Percentiles rank a stretch among this genome's conserved stretches.
phyloP scores from a whole-genome alignment of 2,329 filamentous ascomycete genomes.

The Claviceps africana region DNA sequence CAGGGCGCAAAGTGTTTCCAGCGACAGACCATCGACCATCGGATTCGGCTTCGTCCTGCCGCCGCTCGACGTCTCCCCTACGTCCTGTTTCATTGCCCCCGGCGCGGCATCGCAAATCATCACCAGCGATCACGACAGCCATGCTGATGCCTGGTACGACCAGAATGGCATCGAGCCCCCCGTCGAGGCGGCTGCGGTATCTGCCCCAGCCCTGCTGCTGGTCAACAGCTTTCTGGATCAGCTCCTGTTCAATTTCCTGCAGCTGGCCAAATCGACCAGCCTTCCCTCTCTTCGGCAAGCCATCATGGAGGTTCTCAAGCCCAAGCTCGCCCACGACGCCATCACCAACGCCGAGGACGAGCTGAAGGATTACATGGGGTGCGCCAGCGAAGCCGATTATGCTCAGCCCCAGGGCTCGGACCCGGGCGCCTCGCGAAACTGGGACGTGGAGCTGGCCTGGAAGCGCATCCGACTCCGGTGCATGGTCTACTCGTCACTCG shows the following conservation, averaged over 20 bases:
- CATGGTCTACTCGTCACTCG: constrained; percentile 96
- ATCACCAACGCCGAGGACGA: constrained; percentile 76
- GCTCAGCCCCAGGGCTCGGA: constrained; percentile 38
- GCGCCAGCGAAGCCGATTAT: constrained; percentile 59
- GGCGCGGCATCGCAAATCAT: constrained; percentile 85
- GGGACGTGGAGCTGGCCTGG: constrained; percentile 89
- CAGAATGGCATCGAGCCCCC: constrained; percentile 52
- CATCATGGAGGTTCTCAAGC: constrained; percentile 75
- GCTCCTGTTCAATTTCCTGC: constrained; percentile 81
- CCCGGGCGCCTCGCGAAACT: constrained; percentile 40
- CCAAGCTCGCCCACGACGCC: constrained; percentile 73
- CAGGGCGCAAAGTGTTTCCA: constrained; percentile 52
- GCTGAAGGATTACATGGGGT: constrained; percentile 74
- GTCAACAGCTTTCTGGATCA: constrained; percentile 92
- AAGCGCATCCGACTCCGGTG: constrained; percentile 83
- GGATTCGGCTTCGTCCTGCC: constrained; percentile 48
- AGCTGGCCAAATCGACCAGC: constrained; percentile 62
- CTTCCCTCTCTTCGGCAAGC: constrained; percentile 65
- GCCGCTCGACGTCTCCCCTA: constrained; percentile 54
- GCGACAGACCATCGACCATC: constrained; percentile 52
- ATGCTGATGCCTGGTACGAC: constrained; percentile 55
- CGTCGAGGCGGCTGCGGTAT: constrained; percentile 57
- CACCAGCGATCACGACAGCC: constrained; percentile 71
- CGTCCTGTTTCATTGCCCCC: constrained; percentile 74
- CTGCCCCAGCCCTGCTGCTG: constrained; percentile 56